phyloP scores from a whole-genome alignment of 805 yeast genomes.

The Schizosaccharomyces octosporus region DNA sequence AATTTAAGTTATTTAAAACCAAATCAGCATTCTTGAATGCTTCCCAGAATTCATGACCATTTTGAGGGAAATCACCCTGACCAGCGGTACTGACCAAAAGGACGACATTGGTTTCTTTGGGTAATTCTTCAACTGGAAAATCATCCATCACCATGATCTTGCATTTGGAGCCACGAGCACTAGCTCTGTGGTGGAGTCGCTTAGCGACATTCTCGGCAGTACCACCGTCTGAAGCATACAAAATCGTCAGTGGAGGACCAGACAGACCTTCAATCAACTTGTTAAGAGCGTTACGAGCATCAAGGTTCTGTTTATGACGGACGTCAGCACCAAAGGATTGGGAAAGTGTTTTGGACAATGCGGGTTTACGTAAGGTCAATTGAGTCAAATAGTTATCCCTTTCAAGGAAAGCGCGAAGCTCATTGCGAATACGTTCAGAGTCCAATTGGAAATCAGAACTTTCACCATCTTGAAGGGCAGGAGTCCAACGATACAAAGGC shows the following conservation, averaged over 20 bases:
- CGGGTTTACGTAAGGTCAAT: slow-evolving; percentile 45
- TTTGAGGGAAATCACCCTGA: slow-evolving; percentile 69
- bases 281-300: slow-evolving; percentile 55
- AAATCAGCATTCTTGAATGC: slow-evolving; percentile 33
- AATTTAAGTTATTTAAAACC: slow-evolving; percentile 34
- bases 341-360: slow-evolving; percentile 47
- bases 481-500: slow-evolving; percentile 80
- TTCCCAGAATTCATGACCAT: slow-evolving; percentile 60
- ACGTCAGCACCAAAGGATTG: slow-evolving; percentile 37
- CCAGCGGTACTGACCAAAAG: slow-evolving; percentile 57
- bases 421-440: slow-evolving; percentile 56
- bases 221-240: slow-evolving; percentile 83
- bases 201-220: slow-evolving; percentile 64
- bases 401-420: slow-evolving; percentile 55
- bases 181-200: slow-evolving; percentile 52
- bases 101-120: slow-evolving; percentile 42
- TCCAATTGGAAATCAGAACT: slow-evolving; percentile 49
- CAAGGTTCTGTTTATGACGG: slow-evolving; percentile 31
- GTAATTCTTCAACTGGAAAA: slow-evolving; percentile 43
- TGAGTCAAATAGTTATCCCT: slow-evolving; percentile 72
- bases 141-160: slow-evolving; percentile 48
- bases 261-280: slow-evolving; percentile 62
- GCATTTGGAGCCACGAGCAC: slow-evolving; percentile 53
- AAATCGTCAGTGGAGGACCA: slow-evolving; percentile 74
- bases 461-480: slow-evolving; percentile 25